These are phyloP conservation scores for Cocos nucifera DNA, from an alignment of 176 grass and related monocot species.

Conservation along the genomic window DNA sequence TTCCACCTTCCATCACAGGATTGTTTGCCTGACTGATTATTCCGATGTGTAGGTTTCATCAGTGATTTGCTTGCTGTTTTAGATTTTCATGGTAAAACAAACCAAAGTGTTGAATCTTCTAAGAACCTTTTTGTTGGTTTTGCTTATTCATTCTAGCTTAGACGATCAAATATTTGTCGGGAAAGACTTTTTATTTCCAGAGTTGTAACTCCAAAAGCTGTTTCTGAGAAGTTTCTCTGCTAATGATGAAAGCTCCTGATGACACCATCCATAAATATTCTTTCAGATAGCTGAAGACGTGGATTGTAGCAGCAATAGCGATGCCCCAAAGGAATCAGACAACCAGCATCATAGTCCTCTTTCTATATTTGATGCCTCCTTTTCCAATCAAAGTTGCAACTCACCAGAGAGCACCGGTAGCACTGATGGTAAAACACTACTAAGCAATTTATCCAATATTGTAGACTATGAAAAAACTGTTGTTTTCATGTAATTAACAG, in stretches of 20 bases:
- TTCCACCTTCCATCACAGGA: too few species aligned
- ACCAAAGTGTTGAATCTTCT: too few species aligned
- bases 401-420: conserved; percentile 46
- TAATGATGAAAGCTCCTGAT: conserved; percentile 13
- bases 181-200: too few species aligned
- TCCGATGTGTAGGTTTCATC: too few species aligned
- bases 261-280: neutral
- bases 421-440: conserved; percentile 32
- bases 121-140: too few species aligned
- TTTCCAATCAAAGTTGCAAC: conserved; percentile 46
- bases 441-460: neutral
- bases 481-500: conserved; percentile 15
- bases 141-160: too few species aligned
- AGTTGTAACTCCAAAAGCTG: neutral
- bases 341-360: conserved; percentile 46
- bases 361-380: conserved; percentile 50
- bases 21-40: too few species aligned
- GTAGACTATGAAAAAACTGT: too few species aligned
- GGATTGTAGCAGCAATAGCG: conserved; percentile 34
- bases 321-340: conserved; percentile 27
- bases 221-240: neutral
- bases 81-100: too few species aligned
- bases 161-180: too few species aligned
- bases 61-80: too few species aligned
- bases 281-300: conserved; percentile 40